Percentiles rank a stretch among this genome's conserved stretches.
phyloP scores from a whole-genome alignment of 2,329 filamentous ascomycete species.

The Colletotrichum sp. region DNA sequence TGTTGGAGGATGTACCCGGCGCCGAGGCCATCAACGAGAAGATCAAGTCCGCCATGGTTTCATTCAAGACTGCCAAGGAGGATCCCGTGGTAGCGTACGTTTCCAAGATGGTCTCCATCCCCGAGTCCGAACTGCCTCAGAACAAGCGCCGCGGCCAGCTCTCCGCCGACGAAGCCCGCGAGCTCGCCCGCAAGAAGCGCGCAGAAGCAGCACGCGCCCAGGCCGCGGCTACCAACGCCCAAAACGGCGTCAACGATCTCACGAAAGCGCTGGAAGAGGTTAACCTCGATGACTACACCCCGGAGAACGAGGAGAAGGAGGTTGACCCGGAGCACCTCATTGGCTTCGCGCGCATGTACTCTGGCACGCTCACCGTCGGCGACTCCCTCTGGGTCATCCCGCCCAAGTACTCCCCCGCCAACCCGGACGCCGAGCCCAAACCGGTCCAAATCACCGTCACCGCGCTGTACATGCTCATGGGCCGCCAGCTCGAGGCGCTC shows the following conservation, averaged over 20 bases:
- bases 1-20: constrained; percentile 83
- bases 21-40: constrained; percentile 70
- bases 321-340: constrained; percentile 86
- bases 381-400: constrained; percentile 90
- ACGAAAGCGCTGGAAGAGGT: constrained; percentile 65
- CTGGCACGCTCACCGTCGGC: constrained; percentile 85
- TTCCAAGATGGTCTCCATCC: constrained; percentile 97
- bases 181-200: constrained; percentile 85
- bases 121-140: constrained; percentile 87
- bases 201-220: constrained; percentile 86
- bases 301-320: constrained; percentile 58
- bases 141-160: constrained; percentile 82
- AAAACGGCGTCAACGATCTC: constrained; percentile 59
- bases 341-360: constrained; percentile 93
- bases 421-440: constrained; percentile 72
- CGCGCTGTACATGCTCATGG: constrained; percentile 95
- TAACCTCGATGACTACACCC: constrained; percentile 58
- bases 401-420: constrained; percentile 88
- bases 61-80: constrained; percentile 72
- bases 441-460: constrained; percentile 86
- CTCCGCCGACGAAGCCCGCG: constrained; percentile 87
- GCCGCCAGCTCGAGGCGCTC: constrained; percentile 82
- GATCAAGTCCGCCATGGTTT: constrained; percentile 80
- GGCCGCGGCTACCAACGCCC: constrained; percentile 53
- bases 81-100: constrained; percentile 92